Conservation (phyloP, 1,284 basidiomycete genomes). For the Lentinula novae-zelandiae region DNA sequence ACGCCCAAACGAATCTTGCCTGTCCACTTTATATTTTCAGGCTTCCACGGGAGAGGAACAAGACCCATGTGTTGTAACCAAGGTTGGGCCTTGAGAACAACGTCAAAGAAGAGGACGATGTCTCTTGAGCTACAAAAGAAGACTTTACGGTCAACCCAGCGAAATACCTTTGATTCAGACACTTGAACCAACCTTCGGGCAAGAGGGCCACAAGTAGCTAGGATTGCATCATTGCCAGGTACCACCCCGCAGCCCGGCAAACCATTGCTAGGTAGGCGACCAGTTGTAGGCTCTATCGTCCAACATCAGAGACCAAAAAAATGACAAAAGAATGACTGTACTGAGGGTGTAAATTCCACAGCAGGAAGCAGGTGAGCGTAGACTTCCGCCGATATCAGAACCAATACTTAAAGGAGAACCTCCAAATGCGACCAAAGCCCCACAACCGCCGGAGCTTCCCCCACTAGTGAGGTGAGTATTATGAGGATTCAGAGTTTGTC, state of each 20-base stretch:
- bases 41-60: conserved; percentile 35
- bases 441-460: conserved; percentile 51
- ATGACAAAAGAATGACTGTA: background rate
- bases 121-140: conserved; percentile 35
- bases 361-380: conserved; percentile 24
- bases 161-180: background rate
- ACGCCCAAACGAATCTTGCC: conserved; percentile 40
- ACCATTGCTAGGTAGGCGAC: conserved; percentile 16
- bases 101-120: conserved; percentile 35
- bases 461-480: conserved; percentile 42
- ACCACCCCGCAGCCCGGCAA: background rate
- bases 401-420: conserved; percentile 52
- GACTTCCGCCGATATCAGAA: conserved; percentile 32
- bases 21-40: conserved; percentile 17
- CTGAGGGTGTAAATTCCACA: conserved; percentile 20
- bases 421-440: conserved; percentile 44
- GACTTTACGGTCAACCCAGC: conserved; percentile 21
- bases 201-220: conserved; percentile 27
- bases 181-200: conserved; percentile 24
- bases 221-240: conserved; percentile 29
- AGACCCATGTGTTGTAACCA: conserved; percentile 38
- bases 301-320: background rate
- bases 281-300: conserved; percentile 24
- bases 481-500: conserved; percentile 44
- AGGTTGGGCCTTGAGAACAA: conserved; percentile 35